Percentiles rank a stretch among this genome's conserved stretches.
These are phyloP conservation scores for Parafenestella ontariensis DNA, from an alignment of 2,329 filamentous ascomycete species.

Conservation along the genomic window DNA sequence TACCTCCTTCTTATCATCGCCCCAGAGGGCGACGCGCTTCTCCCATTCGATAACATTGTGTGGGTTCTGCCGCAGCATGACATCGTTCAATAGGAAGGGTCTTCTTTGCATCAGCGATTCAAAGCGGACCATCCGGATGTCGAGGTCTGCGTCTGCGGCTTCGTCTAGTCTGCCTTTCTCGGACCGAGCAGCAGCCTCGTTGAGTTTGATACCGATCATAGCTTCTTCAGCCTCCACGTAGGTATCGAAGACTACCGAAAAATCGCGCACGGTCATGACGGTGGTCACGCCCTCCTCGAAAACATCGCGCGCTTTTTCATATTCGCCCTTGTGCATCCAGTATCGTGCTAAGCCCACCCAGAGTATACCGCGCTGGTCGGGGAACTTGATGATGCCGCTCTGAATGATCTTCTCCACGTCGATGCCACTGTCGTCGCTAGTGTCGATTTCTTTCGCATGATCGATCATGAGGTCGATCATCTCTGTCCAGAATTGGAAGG, in stretches of 20 bases:
- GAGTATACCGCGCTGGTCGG: slow-evolving; percentile 91
- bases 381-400: slow-evolving; percentile 88
- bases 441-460: slow-evolving; percentile 85
- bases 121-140: slow-evolving; percentile 97
- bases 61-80: slow-evolving; percentile 91
- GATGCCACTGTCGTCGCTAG: slow-evolving; percentile 80
- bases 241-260: slow-evolving; percentile 93
- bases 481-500: slow-evolving; percentile 96
- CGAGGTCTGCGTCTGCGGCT: slow-evolving; percentile 89
- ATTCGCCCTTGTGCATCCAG: slow-evolving; percentile 92
- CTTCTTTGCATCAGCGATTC: slow-evolving; percentile 97
- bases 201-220: slow-evolving; percentile 89
- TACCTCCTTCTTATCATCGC: slow-evolving; percentile 87
- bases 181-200: slow-evolving; percentile 79
- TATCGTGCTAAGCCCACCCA: slow-evolving; percentile 96
- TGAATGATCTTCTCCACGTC: slow-evolving; percentile 91
- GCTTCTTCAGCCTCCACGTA: slow-evolving; percentile 98
- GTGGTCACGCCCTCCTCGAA: slow-evolving; percentile 97
- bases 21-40: slow-evolving; percentile 95
- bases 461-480: slow-evolving; percentile 95
- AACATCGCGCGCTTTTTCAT: slow-evolving; percentile 88
- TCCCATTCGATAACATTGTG: slow-evolving; percentile 97
- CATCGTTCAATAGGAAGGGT: slow-evolving; percentile 95
- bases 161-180: slow-evolving; percentile 79
- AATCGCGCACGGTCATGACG: slow-evolving; percentile 98